These are phyloP conservation scores for Exophiala calicioides DNA, from an alignment of 2,329 filamentous ascomycete genomes.

Conservation along the genomic window DNA sequence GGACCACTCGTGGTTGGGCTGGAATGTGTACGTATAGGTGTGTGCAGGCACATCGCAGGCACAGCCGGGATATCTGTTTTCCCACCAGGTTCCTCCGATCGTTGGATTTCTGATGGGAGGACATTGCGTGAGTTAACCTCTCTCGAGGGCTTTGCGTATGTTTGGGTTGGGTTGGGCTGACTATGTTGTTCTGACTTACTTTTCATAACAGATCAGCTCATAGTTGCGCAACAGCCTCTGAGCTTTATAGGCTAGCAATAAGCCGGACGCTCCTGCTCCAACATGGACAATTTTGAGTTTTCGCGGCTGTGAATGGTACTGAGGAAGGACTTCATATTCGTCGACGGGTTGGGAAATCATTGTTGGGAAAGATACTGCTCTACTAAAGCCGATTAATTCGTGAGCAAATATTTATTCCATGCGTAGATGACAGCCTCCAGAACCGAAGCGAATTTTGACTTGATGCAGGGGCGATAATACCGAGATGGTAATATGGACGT, in stretches of 20 bases:
- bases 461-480: too few species aligned
- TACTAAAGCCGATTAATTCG: too few species aligned
- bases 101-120: slow-evolving; percentile 32
- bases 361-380: too few species aligned
- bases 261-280: slow-evolving; percentile 20
- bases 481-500: too few species aligned
- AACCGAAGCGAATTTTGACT: too few species aligned
- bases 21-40: slow-evolving; percentile 23
- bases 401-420: too few species aligned
- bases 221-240: slow-evolving; percentile 34
- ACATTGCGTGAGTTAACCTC: slow-evolving; percentile 18
- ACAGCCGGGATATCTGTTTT: slow-evolving; percentile 41
- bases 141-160: too few species aligned
- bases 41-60: slow-evolving; percentile 24
- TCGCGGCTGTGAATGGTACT: slow-evolving; percentile 10
- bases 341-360: too few species aligned
- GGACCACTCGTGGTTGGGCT: slow-evolving; percentile 29
- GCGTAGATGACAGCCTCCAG: too few species aligned
- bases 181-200: too few species aligned
- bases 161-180: too few species aligned
- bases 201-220: slow-evolving; percentile 46
- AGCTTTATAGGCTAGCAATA: slow-evolving; percentile 20
- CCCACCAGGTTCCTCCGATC: slow-evolving; percentile 46
- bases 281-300: slow-evolving; percentile 23
- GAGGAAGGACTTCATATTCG: slow-evolving; percentile 5